Percentiles rank a stretch among this genome's conserved stretches.
phyloP scores from a whole-genome alignment of 2,329 filamentous ascomycete genomes.

The Xylariaceae sp. region DNA sequence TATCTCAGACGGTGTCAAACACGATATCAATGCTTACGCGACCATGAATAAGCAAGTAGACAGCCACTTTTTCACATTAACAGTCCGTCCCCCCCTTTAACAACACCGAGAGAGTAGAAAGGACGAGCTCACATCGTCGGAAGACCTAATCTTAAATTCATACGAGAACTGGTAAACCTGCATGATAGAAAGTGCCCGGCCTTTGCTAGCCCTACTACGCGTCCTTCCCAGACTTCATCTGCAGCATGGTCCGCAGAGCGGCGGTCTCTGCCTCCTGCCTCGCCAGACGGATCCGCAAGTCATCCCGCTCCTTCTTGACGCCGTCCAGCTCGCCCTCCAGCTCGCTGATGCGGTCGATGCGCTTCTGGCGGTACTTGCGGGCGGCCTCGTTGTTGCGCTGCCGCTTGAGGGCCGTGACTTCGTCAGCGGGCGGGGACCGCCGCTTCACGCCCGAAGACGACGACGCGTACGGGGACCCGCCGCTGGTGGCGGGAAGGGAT shows the following conservation, averaged over 20 bases:
- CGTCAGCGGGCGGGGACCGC: too few species aligned
- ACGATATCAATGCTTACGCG: too few species aligned
- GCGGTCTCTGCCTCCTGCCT: slow-evolving; percentile 58
- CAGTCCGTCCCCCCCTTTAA: too few species aligned
- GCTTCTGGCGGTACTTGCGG: slow-evolving; percentile 63
- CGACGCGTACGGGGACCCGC: too few species aligned
- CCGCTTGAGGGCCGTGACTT: slow-evolving; percentile 43
- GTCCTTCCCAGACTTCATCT: slow-evolving; percentile 21
- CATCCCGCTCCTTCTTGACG: slow-evolving; percentile 55
- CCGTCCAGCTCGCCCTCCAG: slow-evolving; percentile 53
- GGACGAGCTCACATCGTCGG: slow-evolving; percentile 27
- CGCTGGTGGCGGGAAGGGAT: too few species aligned
- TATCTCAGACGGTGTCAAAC: too few species aligned
- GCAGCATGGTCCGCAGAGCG: slow-evolving; percentile 47
- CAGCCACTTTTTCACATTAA: too few species aligned
- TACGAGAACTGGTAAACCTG: slow-evolving; percentile 11
- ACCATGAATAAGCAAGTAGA: too few species aligned
- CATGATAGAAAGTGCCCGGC: slow-evolving; percentile 7
- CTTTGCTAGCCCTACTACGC: slow-evolving; percentile 13
- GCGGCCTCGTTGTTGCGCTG: slow-evolving; percentile 65
- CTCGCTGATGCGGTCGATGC: slow-evolving; percentile 56
- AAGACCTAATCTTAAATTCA: slow-evolving; percentile 12
- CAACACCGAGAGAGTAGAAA: too few species aligned
- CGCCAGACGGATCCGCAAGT: slow-evolving; percentile 53
- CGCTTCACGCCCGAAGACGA: too few species aligned